Conservation (phyloP, 192 early-diverging fungal species). For the Podila epigama region DNA sequence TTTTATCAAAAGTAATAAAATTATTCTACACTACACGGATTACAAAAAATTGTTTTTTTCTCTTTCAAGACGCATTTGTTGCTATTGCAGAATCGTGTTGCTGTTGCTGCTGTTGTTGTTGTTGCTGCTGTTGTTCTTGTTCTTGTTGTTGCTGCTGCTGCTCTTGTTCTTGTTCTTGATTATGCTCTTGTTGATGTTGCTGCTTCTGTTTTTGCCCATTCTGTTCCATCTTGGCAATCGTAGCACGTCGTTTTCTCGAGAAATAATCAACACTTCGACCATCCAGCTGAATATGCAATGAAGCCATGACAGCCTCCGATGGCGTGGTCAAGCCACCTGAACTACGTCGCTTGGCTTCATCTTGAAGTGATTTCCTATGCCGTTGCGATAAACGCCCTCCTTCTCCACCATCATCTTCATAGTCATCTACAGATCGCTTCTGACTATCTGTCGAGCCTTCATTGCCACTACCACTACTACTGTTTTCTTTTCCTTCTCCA, state of each 20-base stretch:
- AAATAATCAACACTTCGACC: conserved; percentile 48
- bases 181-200: conserved; percentile 14
- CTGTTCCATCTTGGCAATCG: conserved; percentile 46
- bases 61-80: too few relatives aligned
- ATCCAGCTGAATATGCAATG: conserved; percentile 46
- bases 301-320: conserved; percentile 45
- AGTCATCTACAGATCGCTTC: conserved; percentile 28
- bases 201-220: conserved; percentile 30
- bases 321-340: conserved; percentile 13
- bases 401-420: conserved; percentile 5
- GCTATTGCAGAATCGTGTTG: not conserved
- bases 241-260: conserved; percentile 39
- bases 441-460: conserved; percentile 18
- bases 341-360: conserved; percentile 11
- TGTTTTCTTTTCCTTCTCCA: too few relatives aligned
- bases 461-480: conserved; percentile 1
- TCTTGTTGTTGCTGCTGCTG: not conserved
- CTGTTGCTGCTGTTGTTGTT: not conserved
- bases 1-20: not conserved
- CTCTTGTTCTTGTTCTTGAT: conserved; percentile 4
- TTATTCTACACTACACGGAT: too few relatives aligned
- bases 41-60: not conserved
- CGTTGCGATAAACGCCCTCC: not conserved
- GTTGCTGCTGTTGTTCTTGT: not conserved
- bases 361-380: not conserved